phyloP scores from a whole-genome alignment of 2,329 filamentous ascomycete species.

The Hirsutella rhossiliensis region DNA sequence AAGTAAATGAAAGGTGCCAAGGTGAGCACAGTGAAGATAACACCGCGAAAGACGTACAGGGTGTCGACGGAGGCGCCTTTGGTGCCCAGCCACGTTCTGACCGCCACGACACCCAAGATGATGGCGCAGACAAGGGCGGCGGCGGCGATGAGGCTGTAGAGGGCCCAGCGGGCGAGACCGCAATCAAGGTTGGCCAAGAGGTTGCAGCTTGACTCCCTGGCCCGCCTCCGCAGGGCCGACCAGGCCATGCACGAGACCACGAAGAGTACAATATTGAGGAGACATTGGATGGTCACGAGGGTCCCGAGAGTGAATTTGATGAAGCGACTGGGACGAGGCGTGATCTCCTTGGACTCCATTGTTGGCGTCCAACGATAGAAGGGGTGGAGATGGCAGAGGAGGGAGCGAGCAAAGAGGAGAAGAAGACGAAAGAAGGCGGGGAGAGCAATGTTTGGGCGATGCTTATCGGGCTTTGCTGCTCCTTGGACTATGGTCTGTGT shows the following conservation, averaged over 20 bases:
- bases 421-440: not conserved
- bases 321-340: not conserved
- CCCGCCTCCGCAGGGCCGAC: not conserved
- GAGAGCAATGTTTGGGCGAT: not conserved
- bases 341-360: not conserved
- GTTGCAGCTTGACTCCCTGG: not conserved
- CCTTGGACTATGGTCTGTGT: no score
- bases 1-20: conserved; percentile 6
- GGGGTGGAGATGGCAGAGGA: not conserved
- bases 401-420: not conserved
- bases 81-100: conserved; percentile 4
- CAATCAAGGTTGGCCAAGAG: not conserved
- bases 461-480: not conserved
- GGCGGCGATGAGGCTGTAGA: conserved; percentile 10
- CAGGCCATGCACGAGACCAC: conserved; percentile 7
- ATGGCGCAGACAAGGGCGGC: conserved; percentile 6
- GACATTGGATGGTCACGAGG: conserved; percentile 9
- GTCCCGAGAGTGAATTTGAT: conserved; percentile 5
- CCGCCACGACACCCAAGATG: conserved; percentile 6
- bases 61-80: conserved; percentile 2
- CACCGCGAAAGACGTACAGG: conserved; percentile 12
- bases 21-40: conserved; percentile 11
- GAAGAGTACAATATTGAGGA: conserved; percentile 11
- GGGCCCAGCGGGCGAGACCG: conserved; percentile 2
- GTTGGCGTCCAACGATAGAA: not conserved